Conservation (phyloP, 371 early-diverging fungal genomes). For the Chytridium lagenaria region DNA sequence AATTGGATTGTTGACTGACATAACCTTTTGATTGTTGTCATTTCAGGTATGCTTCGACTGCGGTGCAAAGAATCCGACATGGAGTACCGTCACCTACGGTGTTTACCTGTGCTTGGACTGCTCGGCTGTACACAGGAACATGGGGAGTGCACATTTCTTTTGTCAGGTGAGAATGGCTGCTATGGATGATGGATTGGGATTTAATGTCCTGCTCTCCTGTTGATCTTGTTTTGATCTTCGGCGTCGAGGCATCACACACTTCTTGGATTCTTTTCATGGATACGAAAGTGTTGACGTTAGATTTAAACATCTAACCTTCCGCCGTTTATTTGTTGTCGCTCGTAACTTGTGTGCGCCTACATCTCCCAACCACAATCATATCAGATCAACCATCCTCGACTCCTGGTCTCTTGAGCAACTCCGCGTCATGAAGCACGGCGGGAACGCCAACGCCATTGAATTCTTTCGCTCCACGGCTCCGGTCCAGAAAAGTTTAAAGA, state of each 20-base stretch:
- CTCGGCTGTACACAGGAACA: slow-evolving; percentile 92
- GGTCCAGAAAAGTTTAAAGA: slow-evolving; percentile 63
- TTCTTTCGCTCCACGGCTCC: slow-evolving; percentile 77
- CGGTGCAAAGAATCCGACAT: slow-evolving; percentile 92
- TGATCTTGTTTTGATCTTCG: too few species aligned
- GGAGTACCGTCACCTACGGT: slow-evolving; percentile 97
- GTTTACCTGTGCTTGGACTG: slow-evolving; percentile 98
- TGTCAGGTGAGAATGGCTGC: slow-evolving; percentile 72
- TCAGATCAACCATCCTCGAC: slow-evolving; percentile 85
- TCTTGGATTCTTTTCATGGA: too few species aligned
- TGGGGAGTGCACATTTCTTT: slow-evolving; percentile 97
- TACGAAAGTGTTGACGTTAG: too few species aligned
- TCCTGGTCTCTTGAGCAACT: slow-evolving; percentile 95
- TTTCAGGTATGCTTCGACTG: slow-evolving; percentile 96
- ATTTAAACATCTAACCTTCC: slow-evolving; percentile 15
- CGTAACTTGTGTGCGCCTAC: too few species aligned
- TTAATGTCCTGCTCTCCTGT: too few species aligned
- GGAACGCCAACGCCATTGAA: slow-evolving; percentile 77
- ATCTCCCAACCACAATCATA: too few species aligned
- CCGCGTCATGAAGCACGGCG: slow-evolving; percentile 90
- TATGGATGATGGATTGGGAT: background rate
- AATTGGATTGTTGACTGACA: background rate
- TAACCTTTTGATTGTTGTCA: background rate
- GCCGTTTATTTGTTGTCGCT: too few species aligned
- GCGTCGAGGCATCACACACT: too few species aligned